Base-by-base conservation (phyloP, 768 basidiomycete genomes). In the Panaeolus cyanescens region DNA sequence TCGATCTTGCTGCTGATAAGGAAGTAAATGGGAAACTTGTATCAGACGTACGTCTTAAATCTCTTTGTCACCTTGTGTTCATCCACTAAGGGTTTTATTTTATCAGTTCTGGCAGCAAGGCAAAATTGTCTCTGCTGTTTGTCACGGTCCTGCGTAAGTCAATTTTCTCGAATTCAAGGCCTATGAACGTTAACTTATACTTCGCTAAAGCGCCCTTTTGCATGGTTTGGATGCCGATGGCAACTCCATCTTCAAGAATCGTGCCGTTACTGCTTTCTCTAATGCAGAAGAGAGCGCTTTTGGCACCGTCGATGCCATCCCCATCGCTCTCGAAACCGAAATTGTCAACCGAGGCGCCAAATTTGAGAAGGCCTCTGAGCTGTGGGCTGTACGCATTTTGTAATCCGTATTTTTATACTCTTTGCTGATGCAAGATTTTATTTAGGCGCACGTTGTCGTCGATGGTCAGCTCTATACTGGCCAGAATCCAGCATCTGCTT, bases 61-160 rank as follows among this genome's bases (percentile, higher is more conserved):
- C 32, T 33, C 17, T 19, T 34, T 54, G 55, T 39, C 59, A 20
- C 57, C 2, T 20, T n/a, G n/a, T 39, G 17, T 15, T 19, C 17
- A 3, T 15, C 42, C 10, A 25, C 36, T 1, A 28, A 6, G 17
- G 28, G 10, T 19, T 56, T 33, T 62, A 17, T 30, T 56, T 19
- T 40, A n/a, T 53, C 40, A 90, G 87, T 89, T 92, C 74, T 92
- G 83, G 75, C 80, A 81, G 55, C 71, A 80, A 6, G 86, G 85
- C 37, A 92, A 91, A 74, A 72, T 88, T 62, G 82, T 85, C 6
- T 65, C 85, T 2, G 89, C 89, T 5, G 91, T 93, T 25, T 93
- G 92, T 78, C 92, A 93, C 73, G 92, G 91, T 10, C 84, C 91
- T 55, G 89, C 84, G 81, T 88, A 65, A 70, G 84, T 77, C 17